Base-by-base conservation (phyloP, 768 basidiomycete genomes). In the Lactarius evosmus region DNA sequence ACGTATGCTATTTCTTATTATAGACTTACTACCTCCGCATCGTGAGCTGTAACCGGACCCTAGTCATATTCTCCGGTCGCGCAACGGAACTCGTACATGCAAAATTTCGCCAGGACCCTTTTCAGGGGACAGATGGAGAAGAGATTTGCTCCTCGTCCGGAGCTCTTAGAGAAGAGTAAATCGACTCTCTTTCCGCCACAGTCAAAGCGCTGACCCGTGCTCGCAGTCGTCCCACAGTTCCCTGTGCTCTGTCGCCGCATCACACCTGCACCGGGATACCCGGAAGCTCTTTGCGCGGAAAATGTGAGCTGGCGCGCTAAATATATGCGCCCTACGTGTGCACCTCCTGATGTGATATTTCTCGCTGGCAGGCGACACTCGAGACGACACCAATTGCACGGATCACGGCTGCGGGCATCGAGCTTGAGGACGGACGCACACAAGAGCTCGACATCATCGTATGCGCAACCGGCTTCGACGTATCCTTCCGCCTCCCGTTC, bases 251-350 rank as follows among this genome's bases (percentile, higher is more conserved):
- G 73, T 62, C 70, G 72, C 33, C 67, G 74, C 8, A 66, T 74
- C 2, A 74, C 75, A 5, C 72, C 72, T n/a, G 73, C 73, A 0
- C 72, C 72, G 6, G 73, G 74, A 1, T 76, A 73, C 61, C 67
- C 75, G 61, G 73, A 74, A 56, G 70, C 74, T 3, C 68, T 75
- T 25, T 62, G 60, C 27, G 61, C 69, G 40, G 66, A 69, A 54
- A 74, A 74, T 54, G 74, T 69, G 53, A 38, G 64, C 11, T 8
- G 25, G 14, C 3, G 29, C 32, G 9, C 27, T 16, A 46, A n/a
- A n/a, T n/a, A n/a, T n/a, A n/a, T n/a, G n/a, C n/a, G n/a, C n/a
- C n/a, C n/a, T n/a, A n/a, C n/a, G 11, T 30, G 7, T 50, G 34
- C 36, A 22, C 33, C n/a, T 32, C 7, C 50, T 16, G 27, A n/a